phyloP scores from a whole-genome alignment of 495 filamentous ascomycete genomes.

The Cryomyces minteri region DNA sequence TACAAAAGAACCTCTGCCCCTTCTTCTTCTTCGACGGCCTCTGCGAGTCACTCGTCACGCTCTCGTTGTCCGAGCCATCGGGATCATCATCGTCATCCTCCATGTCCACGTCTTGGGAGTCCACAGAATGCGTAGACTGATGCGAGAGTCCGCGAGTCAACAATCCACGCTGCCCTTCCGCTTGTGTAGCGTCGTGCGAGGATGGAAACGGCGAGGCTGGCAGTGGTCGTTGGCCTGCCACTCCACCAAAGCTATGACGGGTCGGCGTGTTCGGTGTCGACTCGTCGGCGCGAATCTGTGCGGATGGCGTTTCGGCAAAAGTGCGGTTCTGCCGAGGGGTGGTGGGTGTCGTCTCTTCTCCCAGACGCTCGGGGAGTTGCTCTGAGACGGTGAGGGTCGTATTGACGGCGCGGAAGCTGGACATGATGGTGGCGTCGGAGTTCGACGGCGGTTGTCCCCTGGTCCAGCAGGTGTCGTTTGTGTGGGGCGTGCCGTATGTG shows the following conservation, averaged over 20 bases:
- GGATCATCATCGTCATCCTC: conserved; percentile 58
- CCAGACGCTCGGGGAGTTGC: conserved; percentile 30
- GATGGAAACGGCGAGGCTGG: conserved; percentile 38
- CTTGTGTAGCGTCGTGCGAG: conserved; percentile 25
- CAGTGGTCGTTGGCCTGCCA: conserved; percentile 39
- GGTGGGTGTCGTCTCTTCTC: conserved; percentile 41
- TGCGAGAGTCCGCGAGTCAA: conserved; percentile 38
- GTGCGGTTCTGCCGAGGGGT: conserved; percentile 35
- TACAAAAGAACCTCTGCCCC: conserved; percentile 91
- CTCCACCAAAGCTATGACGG: conserved; percentile 34
- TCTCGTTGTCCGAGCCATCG: conserved; percentile 64
- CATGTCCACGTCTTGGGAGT: conserved; percentile 59
- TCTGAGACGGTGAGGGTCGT: conserved; percentile 33
- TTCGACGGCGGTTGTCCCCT: too few relatives aligned
- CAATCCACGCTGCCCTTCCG: conserved; percentile 16
- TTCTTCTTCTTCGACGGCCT: conserved; percentile 81
- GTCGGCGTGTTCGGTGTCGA: conserved; percentile 39
- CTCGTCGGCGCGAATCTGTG: conserved; percentile 21
- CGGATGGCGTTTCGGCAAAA: conserved; percentile 19
- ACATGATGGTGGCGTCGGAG: conserved; percentile 26
- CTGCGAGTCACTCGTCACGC: conserved; percentile 44
- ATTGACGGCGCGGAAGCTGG: conserved; percentile 62
- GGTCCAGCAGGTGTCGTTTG: too few relatives aligned
- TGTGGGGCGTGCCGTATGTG: too few relatives aligned
- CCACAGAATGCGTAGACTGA: conserved; percentile 38